phyloP scores from a whole-genome alignment of 768 basidiomycete genomes.

The Leccinum rimulosum region DNA sequence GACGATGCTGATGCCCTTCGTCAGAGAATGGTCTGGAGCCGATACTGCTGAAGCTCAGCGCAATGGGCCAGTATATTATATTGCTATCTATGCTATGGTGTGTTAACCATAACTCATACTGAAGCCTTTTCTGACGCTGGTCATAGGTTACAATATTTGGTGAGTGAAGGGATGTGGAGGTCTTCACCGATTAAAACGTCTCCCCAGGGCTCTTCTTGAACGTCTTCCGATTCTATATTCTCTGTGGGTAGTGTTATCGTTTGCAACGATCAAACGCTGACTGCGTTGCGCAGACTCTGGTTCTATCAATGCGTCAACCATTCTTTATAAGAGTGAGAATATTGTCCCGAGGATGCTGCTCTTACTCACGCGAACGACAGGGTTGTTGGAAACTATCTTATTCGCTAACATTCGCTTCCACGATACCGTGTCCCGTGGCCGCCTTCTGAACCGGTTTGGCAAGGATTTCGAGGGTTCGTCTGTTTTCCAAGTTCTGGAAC shows the following conservation, averaged over 20 bases:
- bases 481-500: neutral
- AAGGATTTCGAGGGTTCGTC: slow-evolving; percentile 79
- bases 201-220: slow-evolving; percentile 50
- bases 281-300: slow-evolving; percentile 50
- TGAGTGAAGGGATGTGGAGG: slow-evolving; percentile 11
- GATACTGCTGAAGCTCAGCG: slow-evolving; percentile 38
- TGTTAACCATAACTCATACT: slow-evolving; percentile 14
- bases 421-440: slow-evolving; percentile 85
- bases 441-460: slow-evolving; percentile 79
- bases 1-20: slow-evolving; percentile 25
- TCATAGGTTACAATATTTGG: slow-evolving; percentile 38
- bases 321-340: slow-evolving; percentile 66
- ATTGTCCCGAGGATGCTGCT: neutral
- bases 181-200: slow-evolving; percentile 10
- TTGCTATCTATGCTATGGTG: slow-evolving; percentile 65
- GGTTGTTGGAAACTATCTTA: slow-evolving; percentile 72
- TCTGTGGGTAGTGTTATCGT: slow-evolving; percentile 49
- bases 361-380: slow-evolving; percentile 24
- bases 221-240: slow-evolving; percentile 65
- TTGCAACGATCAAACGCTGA: slow-evolving; percentile 3
- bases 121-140: slow-evolving; percentile 20
- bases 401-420: slow-evolving; percentile 92
- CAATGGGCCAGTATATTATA: slow-evolving; percentile 46
- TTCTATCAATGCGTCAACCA: slow-evolving; percentile 76
- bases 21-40: slow-evolving; percentile 57